Conservation (phyloP, 192 early-diverging fungal genomes). For the Coemansia furcata region DNA sequence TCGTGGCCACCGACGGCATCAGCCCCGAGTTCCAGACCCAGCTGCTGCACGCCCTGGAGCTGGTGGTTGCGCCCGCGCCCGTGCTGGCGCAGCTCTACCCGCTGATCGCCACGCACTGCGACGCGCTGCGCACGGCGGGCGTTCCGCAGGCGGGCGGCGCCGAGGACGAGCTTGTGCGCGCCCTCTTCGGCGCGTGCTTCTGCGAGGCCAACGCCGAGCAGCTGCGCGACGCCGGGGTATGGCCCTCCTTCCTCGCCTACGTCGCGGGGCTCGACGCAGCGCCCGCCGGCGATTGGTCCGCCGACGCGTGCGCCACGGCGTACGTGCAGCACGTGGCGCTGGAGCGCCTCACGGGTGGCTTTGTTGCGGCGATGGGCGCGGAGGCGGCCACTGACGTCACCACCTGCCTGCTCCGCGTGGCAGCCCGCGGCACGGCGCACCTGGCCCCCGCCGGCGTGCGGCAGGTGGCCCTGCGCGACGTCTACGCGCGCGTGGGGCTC, state of each 20-base stretch:
- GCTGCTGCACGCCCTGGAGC: slow-evolving; percentile 19
- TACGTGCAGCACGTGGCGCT: slow-evolving; percentile 45
- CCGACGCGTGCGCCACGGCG: slow-evolving; percentile 12
- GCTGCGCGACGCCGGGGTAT: slow-evolving; percentile 9
- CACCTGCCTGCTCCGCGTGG: slow-evolving; percentile 24
- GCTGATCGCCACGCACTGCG: slow-evolving; percentile 16
- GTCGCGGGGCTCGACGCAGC: slow-evolving; percentile 11
- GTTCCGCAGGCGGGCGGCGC: slow-evolving; percentile 13
- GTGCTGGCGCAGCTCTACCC: slow-evolving; percentile 34
- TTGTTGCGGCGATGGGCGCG: slow-evolving; percentile 17
- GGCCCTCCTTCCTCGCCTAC: slow-evolving; percentile 26
- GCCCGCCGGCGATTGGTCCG: slow-evolving; percentile 2
- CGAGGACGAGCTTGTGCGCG: slow-evolving; percentile 26
- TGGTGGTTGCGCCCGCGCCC: not conserved
- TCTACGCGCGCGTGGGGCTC: slow-evolving; percentile 25
- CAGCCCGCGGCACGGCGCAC: slow-evolving; percentile 25
- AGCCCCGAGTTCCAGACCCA: slow-evolving; percentile 25
- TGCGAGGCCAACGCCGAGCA: slow-evolving; percentile 10
- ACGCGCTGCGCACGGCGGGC: not conserved
- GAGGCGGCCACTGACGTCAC: slow-evolving; percentile 13
- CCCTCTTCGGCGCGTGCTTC: slow-evolving; percentile 30
- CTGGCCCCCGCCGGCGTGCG: slow-evolving; percentile 4
- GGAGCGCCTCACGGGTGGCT: slow-evolving; percentile 20
- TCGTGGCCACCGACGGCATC: slow-evolving; percentile 36
- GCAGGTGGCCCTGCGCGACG: slow-evolving; percentile 22